Base-by-base conservation (phyloP, 495 filamentous ascomycete species). In the Trichoderma virens region DNA sequence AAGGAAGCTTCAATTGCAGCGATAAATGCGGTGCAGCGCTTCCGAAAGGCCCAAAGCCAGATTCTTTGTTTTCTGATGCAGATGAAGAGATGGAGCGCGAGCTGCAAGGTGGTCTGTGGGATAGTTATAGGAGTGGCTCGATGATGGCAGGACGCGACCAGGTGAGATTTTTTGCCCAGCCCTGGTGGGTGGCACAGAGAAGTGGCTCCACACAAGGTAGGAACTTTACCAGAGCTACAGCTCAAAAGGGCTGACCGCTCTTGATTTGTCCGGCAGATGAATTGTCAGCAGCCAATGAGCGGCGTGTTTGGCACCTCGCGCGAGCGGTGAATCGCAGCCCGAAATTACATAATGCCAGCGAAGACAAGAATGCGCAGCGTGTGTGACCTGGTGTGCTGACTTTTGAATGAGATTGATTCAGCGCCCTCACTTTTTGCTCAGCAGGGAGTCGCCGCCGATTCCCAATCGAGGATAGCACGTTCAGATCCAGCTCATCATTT, bases 141-240 rank as follows among this genome's bases (percentile, higher is more conserved):
- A 27, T 18, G 25, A 56, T 56, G 51, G 51, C 51, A 56, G 51
- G 51, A 56, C 51, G 51, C 51, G 51, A 28, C 51, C 23, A 56
- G 51, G 51, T 56, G 51, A 56, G 51, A 56, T 56, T 56, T 56
- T 56, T 56, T 30, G 51, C 51, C 51, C 51, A 56, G 51, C 51
- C 51, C 51, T 56, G 51, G 51, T 56, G 51, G 51, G 51, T 56
- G 51, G 51, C 51, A 14, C 51, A 56, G 25, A 56, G 51, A 56
- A 56, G 51, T 27, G 51, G 51, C 51, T 23, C 51, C 51, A 56
- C 51, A 56, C 51, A 56, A 56, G 51, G 51, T 56, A 56, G 51
- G 51, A 30, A 56, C 51, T 56, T 18, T 56, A 13, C 51, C 51
- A 56, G 0, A 27, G 27, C 23, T 30, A 20, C 9, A 28, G 8